These are phyloP conservation scores for Botrytis pseudocinerea DNA, from an alignment of 2,329 filamentous ascomycete species.

Conservation along the genomic window DNA sequence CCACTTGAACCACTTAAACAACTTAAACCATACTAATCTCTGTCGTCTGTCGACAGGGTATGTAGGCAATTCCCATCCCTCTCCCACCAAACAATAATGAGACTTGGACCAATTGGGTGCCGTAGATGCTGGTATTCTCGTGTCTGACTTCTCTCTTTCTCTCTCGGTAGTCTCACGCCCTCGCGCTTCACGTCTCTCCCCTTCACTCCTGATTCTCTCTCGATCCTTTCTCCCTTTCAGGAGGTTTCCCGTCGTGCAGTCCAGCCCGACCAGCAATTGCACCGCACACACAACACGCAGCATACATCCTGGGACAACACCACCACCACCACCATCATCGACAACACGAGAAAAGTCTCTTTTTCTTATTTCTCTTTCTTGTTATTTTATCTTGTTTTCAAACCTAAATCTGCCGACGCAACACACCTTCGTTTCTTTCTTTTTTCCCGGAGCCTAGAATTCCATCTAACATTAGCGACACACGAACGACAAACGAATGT, in stretches of 20 bases:
- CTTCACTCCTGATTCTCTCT: background rate
- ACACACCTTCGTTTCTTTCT: constrained; percentile 7
- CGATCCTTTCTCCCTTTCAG: background rate
- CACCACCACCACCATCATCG: background rate
- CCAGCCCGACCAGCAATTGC: background rate
- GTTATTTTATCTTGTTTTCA: background rate
- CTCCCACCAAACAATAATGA: background rate
- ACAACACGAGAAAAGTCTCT: background rate
- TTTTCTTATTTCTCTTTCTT: background rate
- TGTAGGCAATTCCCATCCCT: background rate
- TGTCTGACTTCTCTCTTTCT: background rate
- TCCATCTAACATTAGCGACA: background rate
- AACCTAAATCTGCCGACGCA: background rate
- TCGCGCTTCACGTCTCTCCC: too few species aligned
- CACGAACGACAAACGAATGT: background rate
- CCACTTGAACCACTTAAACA: background rate
- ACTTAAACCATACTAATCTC: background rate
- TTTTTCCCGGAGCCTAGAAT: background rate
- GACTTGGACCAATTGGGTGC: background rate
- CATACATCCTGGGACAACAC: constrained; percentile 1
- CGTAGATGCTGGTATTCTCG: background rate
- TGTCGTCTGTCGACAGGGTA: background rate
- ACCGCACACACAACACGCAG: background rate
- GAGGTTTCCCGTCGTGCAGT: constrained; percentile 1
- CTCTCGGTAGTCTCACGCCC: background rate